Evolutionary conservation across 371 early-diverging fungal genomes (phyloP).

Genomic region (Syncephalis fuscata): DNA sequence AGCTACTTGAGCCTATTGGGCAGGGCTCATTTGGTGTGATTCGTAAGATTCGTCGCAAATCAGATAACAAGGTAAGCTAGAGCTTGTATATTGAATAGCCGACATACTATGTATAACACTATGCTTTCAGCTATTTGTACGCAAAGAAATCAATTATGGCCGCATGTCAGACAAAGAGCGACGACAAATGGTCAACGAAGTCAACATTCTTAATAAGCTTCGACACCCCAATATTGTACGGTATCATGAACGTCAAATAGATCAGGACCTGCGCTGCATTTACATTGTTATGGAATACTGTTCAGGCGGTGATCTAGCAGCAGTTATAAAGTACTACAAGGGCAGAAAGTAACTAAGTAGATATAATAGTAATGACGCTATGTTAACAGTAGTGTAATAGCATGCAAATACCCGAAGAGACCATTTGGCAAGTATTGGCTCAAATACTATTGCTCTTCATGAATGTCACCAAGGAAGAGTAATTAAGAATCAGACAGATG

Average conservation of each 20-base stretch:
- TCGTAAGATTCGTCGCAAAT: conserved; percentile 33
- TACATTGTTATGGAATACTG: conserved; percentile 50
- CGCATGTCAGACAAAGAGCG: conserved; percentile 46
- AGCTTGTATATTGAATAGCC: neutral
- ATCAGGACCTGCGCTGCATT: conserved; percentile 34
- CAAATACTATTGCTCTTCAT: conserved; percentile 39
- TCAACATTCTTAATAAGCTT: conserved; percentile 51
- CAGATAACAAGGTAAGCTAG: conserved; percentile 24
- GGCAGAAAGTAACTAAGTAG: conserved; percentile 20
- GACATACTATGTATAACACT: conserved; percentile 1
- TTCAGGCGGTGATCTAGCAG: conserved; percentile 33
- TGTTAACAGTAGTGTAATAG: conserved; percentile 7
- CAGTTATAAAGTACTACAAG: conserved; percentile 30
- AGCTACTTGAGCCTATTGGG: conserved; percentile 19
- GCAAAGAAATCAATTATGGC: conserved; percentile 57
- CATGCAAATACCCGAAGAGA: conserved; percentile 29
- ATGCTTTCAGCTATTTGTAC: conserved; percentile 27
- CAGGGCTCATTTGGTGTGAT: conserved; percentile 43
- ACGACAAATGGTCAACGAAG: conserved; percentile 47
- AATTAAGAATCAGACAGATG: conserved; percentile 3
- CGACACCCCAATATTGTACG: conserved; percentile 52
- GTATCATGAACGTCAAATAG: conserved; percentile 47
- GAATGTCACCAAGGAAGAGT: conserved; percentile 37
- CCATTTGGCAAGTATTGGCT: conserved; percentile 34
- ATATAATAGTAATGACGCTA: neutral